Evolutionary conservation across 2,329 filamentous ascomycete genomes (phyloP).

Genomic region (Scleromitrula shiraiana): DNA sequence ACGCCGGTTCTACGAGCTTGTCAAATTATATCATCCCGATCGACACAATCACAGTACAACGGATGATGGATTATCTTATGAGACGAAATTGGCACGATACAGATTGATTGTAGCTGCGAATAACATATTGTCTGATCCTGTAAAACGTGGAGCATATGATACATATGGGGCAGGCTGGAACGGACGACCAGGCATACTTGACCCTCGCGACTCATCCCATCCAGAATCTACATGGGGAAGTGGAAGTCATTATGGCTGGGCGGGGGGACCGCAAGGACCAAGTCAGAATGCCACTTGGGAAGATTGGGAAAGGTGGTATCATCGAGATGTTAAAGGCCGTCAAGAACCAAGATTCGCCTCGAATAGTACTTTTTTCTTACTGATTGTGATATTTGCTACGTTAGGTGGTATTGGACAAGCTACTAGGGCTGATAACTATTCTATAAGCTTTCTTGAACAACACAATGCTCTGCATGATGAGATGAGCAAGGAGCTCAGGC

Average conservation of each 20-base stretch:
- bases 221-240: slow-evolving; percentile 21
- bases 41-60: slow-evolving; percentile 36
- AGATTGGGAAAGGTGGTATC: slow-evolving; percentile 83
- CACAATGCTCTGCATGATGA: slow-evolving; percentile 58
- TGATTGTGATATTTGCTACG: slow-evolving; percentile 63
- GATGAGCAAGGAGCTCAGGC: slow-evolving; percentile 54
- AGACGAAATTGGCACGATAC: slow-evolving; percentile 76
- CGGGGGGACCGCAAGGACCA: slow-evolving; percentile 34
- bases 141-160: slow-evolving; percentile 76
- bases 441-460: slow-evolving; percentile 55
- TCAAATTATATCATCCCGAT: slow-evolving; percentile 95
- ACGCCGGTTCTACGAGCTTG: slow-evolving; percentile 76
- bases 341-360: slow-evolving; percentile 60
- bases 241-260: slow-evolving; percentile 20
- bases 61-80: slow-evolving; percentile 43
- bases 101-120: slow-evolving; percentile 82
- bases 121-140: slow-evolving; percentile 74
- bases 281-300: slow-evolving; percentile 89
- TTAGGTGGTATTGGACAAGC: slow-evolving; percentile 67
- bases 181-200: slow-evolving; percentile 33
- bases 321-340: slow-evolving; percentile 38
- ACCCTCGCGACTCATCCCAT: slow-evolving; percentile 23
- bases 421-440: slow-evolving; percentile 56
- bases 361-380: slow-evolving; percentile 66
- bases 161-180: slow-evolving; percentile 74